Evolutionary conservation across 225 moss, liverwort and hornwort species (phyloP).

Genomic region (Rhytidiadelphus loreus): DNA sequence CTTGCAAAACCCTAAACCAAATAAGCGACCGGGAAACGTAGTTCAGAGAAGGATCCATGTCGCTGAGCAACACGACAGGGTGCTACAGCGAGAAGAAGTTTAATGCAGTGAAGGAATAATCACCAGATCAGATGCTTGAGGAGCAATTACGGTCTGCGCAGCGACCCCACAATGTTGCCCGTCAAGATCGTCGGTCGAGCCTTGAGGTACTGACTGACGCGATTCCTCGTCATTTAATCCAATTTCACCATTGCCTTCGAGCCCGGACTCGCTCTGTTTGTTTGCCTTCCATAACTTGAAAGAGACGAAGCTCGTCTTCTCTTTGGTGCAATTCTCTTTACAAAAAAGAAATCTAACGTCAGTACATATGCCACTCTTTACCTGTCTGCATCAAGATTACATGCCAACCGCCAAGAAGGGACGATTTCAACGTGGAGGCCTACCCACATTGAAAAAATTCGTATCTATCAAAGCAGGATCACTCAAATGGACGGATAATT

Average conservation of each 20-base stretch:
- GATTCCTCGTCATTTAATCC: background rate
- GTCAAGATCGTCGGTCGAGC: background rate
- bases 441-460: background rate
- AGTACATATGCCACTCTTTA: background rate
- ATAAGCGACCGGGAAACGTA: background rate
- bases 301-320: constrained; percentile 41
- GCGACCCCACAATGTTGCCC: background rate
- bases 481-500: background rate
- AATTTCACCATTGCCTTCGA: background rate
- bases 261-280: constrained; percentile 16
- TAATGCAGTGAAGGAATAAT: background rate
- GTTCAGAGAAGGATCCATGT: background rate
- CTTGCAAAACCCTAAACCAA: background rate
- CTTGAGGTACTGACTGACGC: background rate
- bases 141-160: background rate
- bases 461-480: background rate
- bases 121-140: constrained; percentile 13
- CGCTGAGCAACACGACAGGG: background rate
- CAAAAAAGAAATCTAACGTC: background rate
- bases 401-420: background rate
- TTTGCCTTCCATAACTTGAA: constrained; percentile 46
- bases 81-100: background rate
- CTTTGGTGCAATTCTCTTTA: constrained; percentile 13
- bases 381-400: background rate
- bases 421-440: background rate